Evolutionary conservation across 768 basidiomycete genomes (phyloP).

Genomic region (Boletus rex-veris): DNA sequence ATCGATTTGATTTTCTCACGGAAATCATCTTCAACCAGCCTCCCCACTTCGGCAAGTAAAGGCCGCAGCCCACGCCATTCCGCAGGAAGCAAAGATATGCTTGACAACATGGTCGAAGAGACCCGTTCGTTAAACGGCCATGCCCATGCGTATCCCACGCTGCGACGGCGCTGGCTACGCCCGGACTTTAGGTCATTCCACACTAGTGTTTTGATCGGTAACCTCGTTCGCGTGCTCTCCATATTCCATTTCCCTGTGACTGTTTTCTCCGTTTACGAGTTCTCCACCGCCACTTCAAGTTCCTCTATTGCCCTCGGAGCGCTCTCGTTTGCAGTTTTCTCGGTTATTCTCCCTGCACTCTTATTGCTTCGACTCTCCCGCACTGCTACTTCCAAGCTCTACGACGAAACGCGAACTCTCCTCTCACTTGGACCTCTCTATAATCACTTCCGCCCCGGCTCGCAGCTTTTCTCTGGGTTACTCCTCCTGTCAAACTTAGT

Average conservation of each 20-base stretch:
- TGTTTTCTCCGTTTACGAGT: conserved; percentile 77
- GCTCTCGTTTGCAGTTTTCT: conserved; percentile 76
- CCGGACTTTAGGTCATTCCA: conserved; percentile 75
- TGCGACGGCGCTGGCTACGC: conserved; percentile 37
- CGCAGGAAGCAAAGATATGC: conserved; percentile 49
- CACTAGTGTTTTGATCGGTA: conserved; percentile 78
- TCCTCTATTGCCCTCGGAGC: conserved; percentile 75
- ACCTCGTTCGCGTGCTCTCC: conserved; percentile 85
- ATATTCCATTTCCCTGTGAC: conserved; percentile 95
- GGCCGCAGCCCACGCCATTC: conserved; percentile 42
- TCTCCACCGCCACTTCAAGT: conserved; percentile 44
- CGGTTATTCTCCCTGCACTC: conserved; percentile 69
- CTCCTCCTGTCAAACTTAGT: conserved; percentile 80
- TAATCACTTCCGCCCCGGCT: conserved; percentile 89
- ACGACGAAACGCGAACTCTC: conserved; percentile 91
- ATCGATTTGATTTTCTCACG: conserved; percentile 53
- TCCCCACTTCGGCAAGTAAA: conserved; percentile 20
- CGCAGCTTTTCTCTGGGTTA: conserved; percentile 81
- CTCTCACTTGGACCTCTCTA: conserved; percentile 90
- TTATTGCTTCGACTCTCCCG: conserved; percentile 75
- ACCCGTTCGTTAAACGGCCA: conserved; percentile 28
- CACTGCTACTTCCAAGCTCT: conserved; percentile 85
- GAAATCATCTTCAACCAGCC: conserved; percentile 14
- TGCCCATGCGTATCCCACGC: conserved; percentile 18
- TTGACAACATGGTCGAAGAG: conserved; percentile 36